Evolutionary conservation across 2,329 filamentous ascomycete species (phyloP).

Genomic region (Chalara sp.): DNA sequence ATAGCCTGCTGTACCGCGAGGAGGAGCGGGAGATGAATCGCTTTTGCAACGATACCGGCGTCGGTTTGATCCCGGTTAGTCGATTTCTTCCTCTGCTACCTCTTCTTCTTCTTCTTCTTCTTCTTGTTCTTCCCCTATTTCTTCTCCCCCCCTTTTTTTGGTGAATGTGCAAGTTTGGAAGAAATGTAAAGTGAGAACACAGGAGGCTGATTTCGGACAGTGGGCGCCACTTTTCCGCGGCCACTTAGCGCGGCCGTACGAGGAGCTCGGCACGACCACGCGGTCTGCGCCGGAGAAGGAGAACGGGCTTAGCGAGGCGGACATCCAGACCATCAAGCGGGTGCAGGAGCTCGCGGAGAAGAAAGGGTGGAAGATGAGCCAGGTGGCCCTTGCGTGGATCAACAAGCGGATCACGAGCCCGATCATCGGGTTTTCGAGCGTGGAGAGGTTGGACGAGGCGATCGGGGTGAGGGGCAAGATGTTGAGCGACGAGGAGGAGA

Average conservation of each 20-base stretch:
- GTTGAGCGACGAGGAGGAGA: constrained; percentile 43
- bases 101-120: too few species aligned
- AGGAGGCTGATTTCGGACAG: constrained; percentile 2
- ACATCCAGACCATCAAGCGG: constrained; percentile 44
- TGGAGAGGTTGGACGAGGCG: constrained; percentile 46
- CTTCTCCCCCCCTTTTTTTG: not conserved
- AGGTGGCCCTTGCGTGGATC: constrained; percentile 50
- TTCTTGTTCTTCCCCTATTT: too few species aligned
- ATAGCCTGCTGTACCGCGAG: constrained; percentile 49
- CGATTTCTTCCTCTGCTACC: not conserved
- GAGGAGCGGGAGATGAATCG: constrained; percentile 40
- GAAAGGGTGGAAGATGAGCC: constrained; percentile 49
- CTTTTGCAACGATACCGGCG: constrained; percentile 39
- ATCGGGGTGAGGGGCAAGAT: constrained; percentile 32
- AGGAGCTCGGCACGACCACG: constrained; percentile 14
- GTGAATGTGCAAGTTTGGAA: not conserved
- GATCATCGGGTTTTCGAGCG: constrained; percentile 45
- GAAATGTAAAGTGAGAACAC: not conserved
- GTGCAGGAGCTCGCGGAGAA: constrained; percentile 51
- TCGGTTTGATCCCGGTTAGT: constrained; percentile 28
- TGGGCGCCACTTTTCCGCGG: constrained; percentile 30
- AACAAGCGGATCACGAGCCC: constrained; percentile 38
- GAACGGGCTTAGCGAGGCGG: constrained; percentile 33
- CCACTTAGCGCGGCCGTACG: constrained; percentile 25
- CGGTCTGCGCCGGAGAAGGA: constrained; percentile 23